Base-by-base conservation (phyloP, 2,329 filamentous ascomycete genomes). In the Aspergillus sp. region DNA sequence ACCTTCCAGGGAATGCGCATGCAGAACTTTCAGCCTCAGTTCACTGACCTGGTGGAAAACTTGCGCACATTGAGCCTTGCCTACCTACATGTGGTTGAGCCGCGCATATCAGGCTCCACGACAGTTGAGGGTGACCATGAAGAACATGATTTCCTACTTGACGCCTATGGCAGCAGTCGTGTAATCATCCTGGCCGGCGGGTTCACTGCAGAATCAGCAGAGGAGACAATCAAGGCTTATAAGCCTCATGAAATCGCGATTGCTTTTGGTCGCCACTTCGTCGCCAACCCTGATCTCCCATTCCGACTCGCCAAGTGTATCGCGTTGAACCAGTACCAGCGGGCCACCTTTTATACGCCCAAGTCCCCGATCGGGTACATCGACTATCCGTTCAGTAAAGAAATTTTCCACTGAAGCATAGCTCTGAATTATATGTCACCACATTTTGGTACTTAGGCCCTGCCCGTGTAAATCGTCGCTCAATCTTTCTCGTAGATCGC, bases 61-160 rank as follows among this genome's bases (percentile, higher is more conserved):
- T 72, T 86, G 11, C 80, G 78, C 52, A 69, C 75, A 23, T 68
- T 86, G 1, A 77, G 80, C 1, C 73, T 90, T 11, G 81, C 85
- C 0, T 90, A 86, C 65, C 67, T 88, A 1, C 86, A 89, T 67
- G 58, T 88, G 0, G 74, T 89, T 8, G 85, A 90, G 65, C 79
- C 84, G 0, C 79, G 84, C 0, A 73, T 86, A 51, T 48, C 61
- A 4, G 69, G 70, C 2, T 63, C 57, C 39, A 44, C 49, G 8
- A 53, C 69, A 3, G 78, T 82, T 48, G 60, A 63, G 1, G 70
- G 75, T 6, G 63, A 70, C 3, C 62, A 72, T 2, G 56, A 58
- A 6, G 47, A 37, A 11, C 65, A 81, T 55, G 74, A 79, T 23
- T 80, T 78, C 63, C 66, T 82, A 47, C 49, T 82, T 33, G 64